These are phyloP conservation scores for Chaetomium olivaceum DNA, from an alignment of 2,329 filamentous ascomycete genomes.

Conservation along the genomic window DNA sequence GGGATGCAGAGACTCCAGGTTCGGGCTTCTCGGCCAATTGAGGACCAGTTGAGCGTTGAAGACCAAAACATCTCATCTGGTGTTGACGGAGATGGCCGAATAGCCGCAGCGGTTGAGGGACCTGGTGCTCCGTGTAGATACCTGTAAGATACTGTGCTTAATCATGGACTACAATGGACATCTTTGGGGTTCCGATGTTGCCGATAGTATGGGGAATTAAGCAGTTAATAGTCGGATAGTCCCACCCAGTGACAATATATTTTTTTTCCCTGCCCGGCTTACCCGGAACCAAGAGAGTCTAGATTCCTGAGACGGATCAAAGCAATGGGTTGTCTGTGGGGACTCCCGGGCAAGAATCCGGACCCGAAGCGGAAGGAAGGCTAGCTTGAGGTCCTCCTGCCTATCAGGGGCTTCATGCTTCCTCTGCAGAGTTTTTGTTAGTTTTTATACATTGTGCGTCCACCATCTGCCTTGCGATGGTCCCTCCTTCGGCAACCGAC, in stretches of 20 bases:
- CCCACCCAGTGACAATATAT: not conserved
- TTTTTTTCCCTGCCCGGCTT: not conserved
- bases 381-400: not conserved
- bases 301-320: not conserved
- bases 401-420: not conserved
- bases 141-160: not conserved
- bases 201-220: not conserved
- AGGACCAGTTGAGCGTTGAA: not conserved
- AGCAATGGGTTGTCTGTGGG: not conserved
- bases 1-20: not conserved
- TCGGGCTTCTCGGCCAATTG: too few species aligned
- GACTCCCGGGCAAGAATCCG: conserved; percentile 1
- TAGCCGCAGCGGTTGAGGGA: too few species aligned
- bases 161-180: not conserved
- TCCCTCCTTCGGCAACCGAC: not conserved
- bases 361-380: conserved; percentile 8
- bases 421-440: not conserved
- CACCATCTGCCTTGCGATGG: not conserved
- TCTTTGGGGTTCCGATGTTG: too few species aligned
- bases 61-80: not conserved
- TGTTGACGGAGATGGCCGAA: not conserved
- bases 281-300: not conserved
- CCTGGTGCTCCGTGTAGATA: not conserved
- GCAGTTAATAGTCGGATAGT: not conserved
- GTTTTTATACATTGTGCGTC: not conserved